These are phyloP conservation scores for Trichoderma polysporum DNA, from an alignment of 2,329 filamentous ascomycete species.

Conservation along the genomic window DNA sequence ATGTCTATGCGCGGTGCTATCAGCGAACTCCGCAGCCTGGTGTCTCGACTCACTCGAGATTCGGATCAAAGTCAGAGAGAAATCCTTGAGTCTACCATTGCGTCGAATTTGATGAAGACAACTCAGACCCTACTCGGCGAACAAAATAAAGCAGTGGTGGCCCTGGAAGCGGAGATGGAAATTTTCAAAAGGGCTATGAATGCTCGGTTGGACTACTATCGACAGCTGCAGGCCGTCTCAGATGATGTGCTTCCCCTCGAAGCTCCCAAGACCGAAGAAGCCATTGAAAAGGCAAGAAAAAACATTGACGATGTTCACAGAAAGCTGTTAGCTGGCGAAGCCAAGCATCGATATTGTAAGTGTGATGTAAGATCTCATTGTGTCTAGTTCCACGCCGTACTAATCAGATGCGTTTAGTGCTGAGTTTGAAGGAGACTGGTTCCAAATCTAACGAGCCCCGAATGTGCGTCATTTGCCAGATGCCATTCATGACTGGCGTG, in stretches of 20 bases:
- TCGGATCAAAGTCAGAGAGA: constrained; percentile 48
- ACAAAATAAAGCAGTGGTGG: constrained; percentile 49
- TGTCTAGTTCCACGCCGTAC: not conserved
- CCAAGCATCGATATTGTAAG: constrained; percentile 73
- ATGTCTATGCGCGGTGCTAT: constrained; percentile 71
- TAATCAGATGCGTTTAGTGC: constrained; percentile 39
- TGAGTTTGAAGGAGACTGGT: constrained; percentile 57
- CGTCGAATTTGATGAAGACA: constrained; percentile 60
- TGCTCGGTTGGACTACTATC: constrained; percentile 81
- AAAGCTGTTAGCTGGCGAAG: constrained; percentile 61
- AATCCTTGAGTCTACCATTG: constrained; percentile 64
- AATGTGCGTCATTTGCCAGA: constrained; percentile 84
- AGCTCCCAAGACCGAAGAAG: constrained; percentile 55
- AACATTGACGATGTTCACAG: constrained; percentile 46
- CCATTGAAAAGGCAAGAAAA: constrained; percentile 37
- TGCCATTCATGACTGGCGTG: constrained; percentile 72
- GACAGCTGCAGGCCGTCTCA: constrained; percentile 85
- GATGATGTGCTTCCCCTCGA: constrained; percentile 79
- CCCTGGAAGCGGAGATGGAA: constrained; percentile 69
- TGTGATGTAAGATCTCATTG: constrained; percentile 17
- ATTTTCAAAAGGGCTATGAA: constrained; percentile 80
- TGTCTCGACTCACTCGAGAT: constrained; percentile 41
- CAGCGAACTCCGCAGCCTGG: constrained; percentile 66
- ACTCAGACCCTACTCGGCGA: constrained; percentile 54
- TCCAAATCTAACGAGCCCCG: constrained; percentile 62